phyloP scores from a whole-genome alignment of 2,329 filamentous ascomycete genomes.

The Stagonosporopsis rhizophila region DNA sequence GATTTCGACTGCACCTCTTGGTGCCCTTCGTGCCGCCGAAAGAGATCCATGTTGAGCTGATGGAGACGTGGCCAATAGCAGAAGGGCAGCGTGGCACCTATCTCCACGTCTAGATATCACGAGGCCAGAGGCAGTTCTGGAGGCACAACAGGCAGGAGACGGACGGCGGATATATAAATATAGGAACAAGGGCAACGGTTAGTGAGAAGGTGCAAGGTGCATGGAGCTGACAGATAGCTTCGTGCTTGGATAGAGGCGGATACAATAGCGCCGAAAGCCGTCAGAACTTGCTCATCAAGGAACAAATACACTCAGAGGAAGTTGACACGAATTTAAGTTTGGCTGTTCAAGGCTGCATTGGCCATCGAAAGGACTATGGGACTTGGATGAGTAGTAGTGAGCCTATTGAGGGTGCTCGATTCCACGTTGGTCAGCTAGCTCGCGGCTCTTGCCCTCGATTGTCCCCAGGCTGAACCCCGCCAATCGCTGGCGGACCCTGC shows the following conservation, averaged over 20 bases:
- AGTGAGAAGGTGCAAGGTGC: slow-evolving; percentile 12
- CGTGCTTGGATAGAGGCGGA: slow-evolving; percentile 18
- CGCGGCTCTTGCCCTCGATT: background rate
- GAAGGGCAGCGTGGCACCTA: slow-evolving; percentile 8
- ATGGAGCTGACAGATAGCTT: slow-evolving; percentile 20
- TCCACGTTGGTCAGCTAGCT: slow-evolving; percentile 18
- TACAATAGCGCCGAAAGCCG: slow-evolving; percentile 16
- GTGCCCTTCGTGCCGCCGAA: slow-evolving; percentile 34
- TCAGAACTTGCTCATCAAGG: slow-evolving; percentile 25
- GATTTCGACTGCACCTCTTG: slow-evolving; percentile 33
- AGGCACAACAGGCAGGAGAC: slow-evolving; percentile 2
- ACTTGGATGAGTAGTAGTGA: slow-evolving; percentile 18
- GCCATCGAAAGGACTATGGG: background rate
- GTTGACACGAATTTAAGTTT: background rate
- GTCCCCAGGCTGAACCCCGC: slow-evolving; percentile 20
- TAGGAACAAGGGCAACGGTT: slow-evolving; percentile 1
- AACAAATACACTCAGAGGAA: background rate
- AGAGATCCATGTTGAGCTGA: slow-evolving; percentile 23
- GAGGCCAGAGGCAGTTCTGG: background rate
- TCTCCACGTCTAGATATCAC: background rate
- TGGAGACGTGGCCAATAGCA: background rate
- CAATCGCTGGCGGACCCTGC: slow-evolving; percentile 27
- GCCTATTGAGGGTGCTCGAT: slow-evolving; percentile 21
- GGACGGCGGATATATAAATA: slow-evolving; percentile 1
- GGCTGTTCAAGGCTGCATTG: background rate